Conservation (phyloP, 805 yeast genomes). For the Saturnispora quitensis region DNA sequence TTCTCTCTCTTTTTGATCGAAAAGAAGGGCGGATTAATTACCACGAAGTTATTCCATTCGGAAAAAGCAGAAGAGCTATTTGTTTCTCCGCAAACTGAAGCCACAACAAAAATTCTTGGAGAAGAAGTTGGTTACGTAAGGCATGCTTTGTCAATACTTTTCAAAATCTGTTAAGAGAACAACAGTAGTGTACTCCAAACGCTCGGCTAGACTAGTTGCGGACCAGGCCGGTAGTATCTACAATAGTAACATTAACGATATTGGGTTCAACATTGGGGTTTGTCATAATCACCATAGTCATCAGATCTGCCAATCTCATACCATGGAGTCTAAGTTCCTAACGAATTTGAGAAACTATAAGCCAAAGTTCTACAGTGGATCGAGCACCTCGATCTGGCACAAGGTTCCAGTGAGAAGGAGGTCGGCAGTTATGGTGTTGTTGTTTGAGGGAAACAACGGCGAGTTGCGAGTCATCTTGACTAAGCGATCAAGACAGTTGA, state of each 20-base stretch:
- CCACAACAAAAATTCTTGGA: background rate
- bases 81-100: background rate
- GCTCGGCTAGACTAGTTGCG: background rate
- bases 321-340: background rate
- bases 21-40: background rate
- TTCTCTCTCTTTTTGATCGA: too few species aligned
- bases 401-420: conserved; percentile 56
- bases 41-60: background rate
- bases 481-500: conserved; percentile 58
- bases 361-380: conserved; percentile 28
- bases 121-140: background rate
- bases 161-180: background rate
- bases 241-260: background rate
- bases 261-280: background rate
- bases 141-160: background rate
- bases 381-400: conserved; percentile 46
- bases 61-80: background rate
- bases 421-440: conserved; percentile 68
- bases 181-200: background rate
- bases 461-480: conserved; percentile 75
- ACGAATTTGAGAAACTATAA: conserved; percentile 19
- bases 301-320: background rate
- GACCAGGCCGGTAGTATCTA: background rate
- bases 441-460: conserved; percentile 64
- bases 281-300: background rate